Conservation (phyloP, 2,329 filamentous ascomycete genomes). For the Diaporthe batatas region DNA sequence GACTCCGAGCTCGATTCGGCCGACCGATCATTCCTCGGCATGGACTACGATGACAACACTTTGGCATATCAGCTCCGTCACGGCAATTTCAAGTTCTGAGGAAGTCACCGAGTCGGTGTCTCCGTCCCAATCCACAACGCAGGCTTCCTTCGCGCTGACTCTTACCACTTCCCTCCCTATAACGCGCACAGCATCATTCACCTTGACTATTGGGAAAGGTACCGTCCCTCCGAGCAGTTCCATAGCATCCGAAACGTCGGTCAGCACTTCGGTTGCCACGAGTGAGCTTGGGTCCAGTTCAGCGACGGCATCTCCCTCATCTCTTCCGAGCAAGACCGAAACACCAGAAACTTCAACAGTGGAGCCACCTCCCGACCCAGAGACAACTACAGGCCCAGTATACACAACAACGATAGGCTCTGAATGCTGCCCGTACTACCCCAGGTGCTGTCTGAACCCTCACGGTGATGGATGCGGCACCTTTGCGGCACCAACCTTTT, state of each 20-base stretch:
- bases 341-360: neutral
- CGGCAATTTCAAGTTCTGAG: neutral
- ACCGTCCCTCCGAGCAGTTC: neutral
- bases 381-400: neutral
- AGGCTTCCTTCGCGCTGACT: neutral
- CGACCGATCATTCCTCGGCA: neutral
- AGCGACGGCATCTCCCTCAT: too few relatives aligned
- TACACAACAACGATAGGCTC: slow-evolving; percentile 10
- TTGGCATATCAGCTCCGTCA: neutral
- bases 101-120: neutral
- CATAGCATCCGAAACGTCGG: neutral
- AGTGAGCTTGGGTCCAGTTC: neutral
- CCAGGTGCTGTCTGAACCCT: slow-evolving; percentile 12
- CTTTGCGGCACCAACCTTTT: slow-evolving; percentile 15
- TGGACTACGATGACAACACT: slow-evolving; percentile 11
- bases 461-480: slow-evolving; percentile 3
- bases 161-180: neutral
- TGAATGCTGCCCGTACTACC: slow-evolving; percentile 14
- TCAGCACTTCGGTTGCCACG: neutral
- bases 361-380: neutral
- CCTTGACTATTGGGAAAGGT: neutral
- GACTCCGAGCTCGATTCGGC: neutral
- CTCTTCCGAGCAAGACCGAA: slow-evolving; percentile 6
- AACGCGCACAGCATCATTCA: slow-evolving; percentile 16
- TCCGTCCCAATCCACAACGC: neutral